Conservation (phyloP, 805 yeast species). For the Yarrowia divulgata region DNA sequence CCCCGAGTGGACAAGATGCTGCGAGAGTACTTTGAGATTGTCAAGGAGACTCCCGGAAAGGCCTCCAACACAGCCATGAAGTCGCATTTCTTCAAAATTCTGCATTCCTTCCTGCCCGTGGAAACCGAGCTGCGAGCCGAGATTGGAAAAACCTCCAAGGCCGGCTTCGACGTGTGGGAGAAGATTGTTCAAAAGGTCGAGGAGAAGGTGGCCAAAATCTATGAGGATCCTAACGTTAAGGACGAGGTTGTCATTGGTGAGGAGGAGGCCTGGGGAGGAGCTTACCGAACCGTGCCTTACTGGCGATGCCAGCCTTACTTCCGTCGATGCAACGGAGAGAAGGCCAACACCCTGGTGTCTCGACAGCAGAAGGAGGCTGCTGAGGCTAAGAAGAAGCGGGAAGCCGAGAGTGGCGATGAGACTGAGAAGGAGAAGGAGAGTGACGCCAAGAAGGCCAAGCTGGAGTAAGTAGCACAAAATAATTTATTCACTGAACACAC, state of each 20-base stretch:
- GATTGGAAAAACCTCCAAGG: constrained; percentile 62
- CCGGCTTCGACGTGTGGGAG: constrained; percentile 60
- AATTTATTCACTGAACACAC: constrained; percentile 9
- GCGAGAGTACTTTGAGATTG: constrained; percentile 88
- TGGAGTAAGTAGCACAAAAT: constrained; percentile 31
- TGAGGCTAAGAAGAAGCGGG: constrained; percentile 36
- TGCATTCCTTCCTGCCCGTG: constrained; percentile 77
- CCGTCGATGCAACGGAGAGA: constrained; percentile 82
- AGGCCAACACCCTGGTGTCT: constrained; percentile 46
- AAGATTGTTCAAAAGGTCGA: constrained; percentile 72
- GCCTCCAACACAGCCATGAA: constrained; percentile 88
- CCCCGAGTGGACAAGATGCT: constrained; percentile 86
- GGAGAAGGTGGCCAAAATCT: constrained; percentile 62
- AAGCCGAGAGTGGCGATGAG: constrained; percentile 18
- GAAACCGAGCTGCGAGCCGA: constrained; percentile 81
- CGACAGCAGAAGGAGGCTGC: constrained; percentile 28
- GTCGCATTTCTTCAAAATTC: constrained; percentile 86
- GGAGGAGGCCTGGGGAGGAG: constrained; percentile 75
- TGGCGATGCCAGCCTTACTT: constrained; percentile 98
- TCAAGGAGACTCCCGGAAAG: constrained; percentile 62
- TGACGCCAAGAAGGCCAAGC: constrained; percentile 16
- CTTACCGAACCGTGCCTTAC: constrained; percentile 81
- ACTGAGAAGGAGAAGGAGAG: constrained; percentile 23
- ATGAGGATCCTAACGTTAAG: constrained; percentile 59
- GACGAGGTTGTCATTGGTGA: constrained; percentile 67